A percentile compares a stretch with the other conserved stretches of the same genome.
Conservation (phyloP, 2,329 filamentous ascomycete species). For the Paraphaeosphaeria sporulosa region DNA sequence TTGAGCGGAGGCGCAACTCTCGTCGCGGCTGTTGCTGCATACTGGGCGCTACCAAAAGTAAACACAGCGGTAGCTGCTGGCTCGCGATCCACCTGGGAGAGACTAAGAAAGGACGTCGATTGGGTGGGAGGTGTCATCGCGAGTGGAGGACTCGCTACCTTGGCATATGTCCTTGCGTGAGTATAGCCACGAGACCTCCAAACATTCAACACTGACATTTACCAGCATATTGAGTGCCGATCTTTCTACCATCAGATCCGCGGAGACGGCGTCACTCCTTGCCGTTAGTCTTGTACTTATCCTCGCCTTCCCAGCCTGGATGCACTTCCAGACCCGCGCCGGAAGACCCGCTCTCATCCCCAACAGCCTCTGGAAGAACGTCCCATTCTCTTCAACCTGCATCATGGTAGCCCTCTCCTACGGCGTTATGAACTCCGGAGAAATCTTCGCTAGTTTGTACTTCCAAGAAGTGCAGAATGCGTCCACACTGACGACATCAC, state of each 20-base stretch:
- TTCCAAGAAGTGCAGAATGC: constrained; percentile 53
- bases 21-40: constrained; percentile 45
- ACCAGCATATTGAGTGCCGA: constrained; percentile 34
- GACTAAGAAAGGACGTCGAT: constrained; percentile 33
- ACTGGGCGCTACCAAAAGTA: constrained; percentile 25
- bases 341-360: constrained; percentile 36
- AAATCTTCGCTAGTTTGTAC: constrained; percentile 53
- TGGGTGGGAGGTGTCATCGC: constrained; percentile 40
- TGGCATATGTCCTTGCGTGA: constrained; percentile 24
- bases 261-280: constrained; percentile 31
- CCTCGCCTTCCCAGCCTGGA: constrained; percentile 39
- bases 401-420: constrained; percentile 50
- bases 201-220: constrained; percentile 32
- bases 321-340: constrained; percentile 34
- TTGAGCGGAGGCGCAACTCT: constrained; percentile 24
- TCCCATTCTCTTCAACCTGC: constrained; percentile 64
- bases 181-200: neutral
- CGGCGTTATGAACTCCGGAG: constrained; percentile 48
- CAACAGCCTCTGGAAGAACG: constrained; percentile 61
- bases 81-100: neutral
- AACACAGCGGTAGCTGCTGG: neutral
- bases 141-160: constrained; percentile 30
- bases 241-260: constrained; percentile 30
- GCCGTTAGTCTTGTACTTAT: constrained; percentile 33
- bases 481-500: constrained; percentile 41